A percentile compares a stretch with the other conserved stretches of the same genome.
These are phyloP conservation scores for Lasiodiplodia citricola DNA, from an alignment of 2,329 filamentous ascomycete genomes.

Conservation along the genomic window DNA sequence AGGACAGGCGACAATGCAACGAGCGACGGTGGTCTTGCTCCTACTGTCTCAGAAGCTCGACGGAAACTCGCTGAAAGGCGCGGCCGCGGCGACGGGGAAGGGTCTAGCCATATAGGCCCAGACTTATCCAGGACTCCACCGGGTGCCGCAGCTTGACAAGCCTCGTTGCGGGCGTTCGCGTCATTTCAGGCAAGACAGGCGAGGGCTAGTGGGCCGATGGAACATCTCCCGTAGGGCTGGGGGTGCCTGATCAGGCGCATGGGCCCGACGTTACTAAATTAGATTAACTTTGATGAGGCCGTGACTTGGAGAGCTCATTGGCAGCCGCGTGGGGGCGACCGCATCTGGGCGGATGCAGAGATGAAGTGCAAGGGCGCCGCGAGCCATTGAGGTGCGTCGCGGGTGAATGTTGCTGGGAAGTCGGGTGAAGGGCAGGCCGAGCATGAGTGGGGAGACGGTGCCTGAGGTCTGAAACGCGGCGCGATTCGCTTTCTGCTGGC, in stretches of 20 bases:
- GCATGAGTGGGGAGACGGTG: background rate
- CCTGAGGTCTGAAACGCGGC: constrained; percentile 15
- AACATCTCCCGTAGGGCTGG: constrained; percentile 23
- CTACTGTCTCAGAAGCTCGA: constrained; percentile 5
- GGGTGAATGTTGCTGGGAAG: background rate
- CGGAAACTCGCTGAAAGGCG: background rate
- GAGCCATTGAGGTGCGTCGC: background rate
- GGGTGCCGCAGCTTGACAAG: constrained; percentile 8
- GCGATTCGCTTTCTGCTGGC: background rate
- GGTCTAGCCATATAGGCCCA: constrained; percentile 1
- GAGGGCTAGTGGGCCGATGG: constrained; percentile 18
- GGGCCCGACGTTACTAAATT: background rate
- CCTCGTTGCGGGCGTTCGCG: background rate
- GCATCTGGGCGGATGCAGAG: no score
- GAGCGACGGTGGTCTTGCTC: background rate
- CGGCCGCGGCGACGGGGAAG: background rate
- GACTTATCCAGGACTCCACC: background rate
- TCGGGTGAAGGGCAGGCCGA: background rate
- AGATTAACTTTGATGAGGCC: constrained; percentile 19
- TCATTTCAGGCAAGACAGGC: constrained; percentile 10
- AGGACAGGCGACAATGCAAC: background rate
- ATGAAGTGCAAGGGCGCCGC: no score
- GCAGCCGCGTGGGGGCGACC: background rate
- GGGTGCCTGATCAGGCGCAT: constrained; percentile 11
- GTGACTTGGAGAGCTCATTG: background rate